phyloP scores from a whole-genome alignment of 495 filamentous ascomycete species.

The Podospora tetraspora region DNA sequence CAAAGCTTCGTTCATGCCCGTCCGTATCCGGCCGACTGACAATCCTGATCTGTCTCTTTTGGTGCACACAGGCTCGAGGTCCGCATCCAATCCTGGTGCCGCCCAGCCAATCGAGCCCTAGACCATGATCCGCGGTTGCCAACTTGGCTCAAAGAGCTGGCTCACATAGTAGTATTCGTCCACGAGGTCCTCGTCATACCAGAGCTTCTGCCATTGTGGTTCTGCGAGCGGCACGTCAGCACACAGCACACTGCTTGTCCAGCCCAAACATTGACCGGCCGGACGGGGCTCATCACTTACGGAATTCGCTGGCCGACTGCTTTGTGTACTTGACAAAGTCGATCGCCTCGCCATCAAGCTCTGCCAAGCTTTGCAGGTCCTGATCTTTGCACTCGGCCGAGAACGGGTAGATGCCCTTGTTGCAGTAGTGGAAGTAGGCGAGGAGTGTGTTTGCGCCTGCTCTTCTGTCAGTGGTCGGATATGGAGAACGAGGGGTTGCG shows the following conservation, averaged over 20 bases:
- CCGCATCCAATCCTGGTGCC: not conserved
- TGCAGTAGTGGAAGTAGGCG: constrained; percentile 56
- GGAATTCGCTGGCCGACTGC: constrained; percentile 30
- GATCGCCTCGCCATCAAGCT: constrained; percentile 38
- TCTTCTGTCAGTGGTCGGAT: constrained; percentile 4
- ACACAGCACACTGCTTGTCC: constrained; percentile 12
- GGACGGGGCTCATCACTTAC: constrained; percentile 30
- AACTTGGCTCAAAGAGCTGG: constrained; percentile 48
- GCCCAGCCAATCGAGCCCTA: constrained; percentile 20
- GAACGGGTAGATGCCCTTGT: constrained; percentile 49
- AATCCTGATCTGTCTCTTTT: constrained; percentile 5
- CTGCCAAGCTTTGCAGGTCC: constrained; percentile 40
- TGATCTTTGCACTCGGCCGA: constrained; percentile 45
- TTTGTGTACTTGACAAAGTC: constrained; percentile 38
- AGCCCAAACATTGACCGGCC: not conserved
- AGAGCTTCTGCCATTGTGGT: constrained; percentile 37
- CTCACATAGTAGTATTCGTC: constrained; percentile 49
- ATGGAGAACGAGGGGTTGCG: not conserved
- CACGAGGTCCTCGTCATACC: constrained; percentile 36
- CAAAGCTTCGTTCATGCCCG: not conserved
- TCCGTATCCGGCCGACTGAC: not conserved
- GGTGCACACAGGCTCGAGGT: constrained; percentile 14
- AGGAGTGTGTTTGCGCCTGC: constrained; percentile 54
- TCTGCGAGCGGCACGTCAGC: constrained; percentile 22
- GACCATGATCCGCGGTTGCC: constrained; percentile 42